phyloP scores from a whole-genome alignment of 495 filamentous ascomycete species.

The Xylaria scruposa region DNA sequence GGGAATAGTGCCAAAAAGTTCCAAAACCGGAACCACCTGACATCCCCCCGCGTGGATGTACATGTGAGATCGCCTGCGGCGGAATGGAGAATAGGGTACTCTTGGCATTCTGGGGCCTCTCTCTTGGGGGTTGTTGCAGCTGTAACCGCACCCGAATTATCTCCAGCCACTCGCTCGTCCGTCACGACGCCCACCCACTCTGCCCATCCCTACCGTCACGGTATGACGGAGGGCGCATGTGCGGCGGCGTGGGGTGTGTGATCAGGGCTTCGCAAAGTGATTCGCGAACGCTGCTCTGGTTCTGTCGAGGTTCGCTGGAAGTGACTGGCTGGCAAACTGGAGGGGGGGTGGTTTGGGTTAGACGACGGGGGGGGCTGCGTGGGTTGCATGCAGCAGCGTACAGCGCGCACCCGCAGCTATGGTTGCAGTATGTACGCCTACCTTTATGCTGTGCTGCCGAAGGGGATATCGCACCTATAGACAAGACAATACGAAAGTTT shows the following conservation, averaged over 20 bases:
- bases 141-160: slow-evolving; percentile 15
- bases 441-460: slow-evolving; percentile 18
- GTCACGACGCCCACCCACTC: slow-evolving; percentile 14
- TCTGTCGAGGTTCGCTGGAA: background rate
- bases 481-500: background rate
- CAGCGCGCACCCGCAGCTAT: slow-evolving; percentile 5
- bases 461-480: slow-evolving; percentile 11
- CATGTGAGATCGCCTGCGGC: slow-evolving; percentile 21
- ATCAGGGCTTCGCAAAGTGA: slow-evolving; percentile 24
- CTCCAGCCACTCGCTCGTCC: slow-evolving; percentile 13
- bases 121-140: background rate
- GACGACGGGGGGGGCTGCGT: slow-evolving; percentile 9
- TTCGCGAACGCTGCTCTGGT: slow-evolving; percentile 27
- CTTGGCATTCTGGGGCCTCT: slow-evolving; percentile 12
- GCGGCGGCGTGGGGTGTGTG: slow-evolving; percentile 23
- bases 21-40: slow-evolving; percentile 20
- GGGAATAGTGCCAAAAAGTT: slow-evolving; percentile 9
- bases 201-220: slow-evolving; percentile 9
- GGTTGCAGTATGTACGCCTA: slow-evolving; percentile 12
- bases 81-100: slow-evolving; percentile 10
- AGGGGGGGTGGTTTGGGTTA: background rate
- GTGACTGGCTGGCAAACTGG: background rate
- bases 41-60: slow-evolving; percentile 12
- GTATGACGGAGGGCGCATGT: slow-evolving; percentile 26
- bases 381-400: slow-evolving; percentile 26